Evolutionary conservation across 73 alveolate species (phyloP).

Genomic region (Tetrahymena thermophila): DNA sequence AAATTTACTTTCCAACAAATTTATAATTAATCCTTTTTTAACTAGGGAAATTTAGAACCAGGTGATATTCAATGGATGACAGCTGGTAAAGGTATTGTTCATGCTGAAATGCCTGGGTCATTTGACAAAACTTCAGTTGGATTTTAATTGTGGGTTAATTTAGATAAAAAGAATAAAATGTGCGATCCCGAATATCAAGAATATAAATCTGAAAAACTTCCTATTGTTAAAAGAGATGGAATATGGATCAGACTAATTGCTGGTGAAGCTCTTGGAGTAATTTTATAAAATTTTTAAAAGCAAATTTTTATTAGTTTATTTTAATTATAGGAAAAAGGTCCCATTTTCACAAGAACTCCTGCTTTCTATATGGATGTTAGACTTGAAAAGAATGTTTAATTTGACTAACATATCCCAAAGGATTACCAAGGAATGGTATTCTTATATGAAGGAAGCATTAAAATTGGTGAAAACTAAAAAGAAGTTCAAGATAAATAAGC

Average conservation of each 20-base stretch:
- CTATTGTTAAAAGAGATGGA: constrained; percentile 51
- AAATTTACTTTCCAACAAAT: background rate
- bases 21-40: background rate
- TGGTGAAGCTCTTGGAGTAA: constrained; percentile 82
- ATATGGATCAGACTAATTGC: constrained; percentile 64
- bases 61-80: constrained; percentile 96
- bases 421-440: constrained; percentile 62
- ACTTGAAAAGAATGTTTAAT: constrained; percentile 39
- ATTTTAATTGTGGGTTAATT: constrained; percentile 77
- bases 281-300: background rate
- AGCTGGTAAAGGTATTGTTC: constrained; percentile 92
- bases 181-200: constrained; percentile 78
- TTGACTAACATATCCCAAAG: constrained; percentile 51
- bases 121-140: constrained; percentile 59
- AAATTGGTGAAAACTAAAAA: constrained; percentile 6
- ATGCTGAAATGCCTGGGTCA: constrained; percentile 86
- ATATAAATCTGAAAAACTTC: constrained; percentile 26
- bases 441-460: constrained; percentile 50
- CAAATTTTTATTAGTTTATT: background rate
- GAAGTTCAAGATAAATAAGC: constrained; percentile 6
- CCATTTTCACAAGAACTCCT: constrained; percentile 82
- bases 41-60: constrained; percentile 49
- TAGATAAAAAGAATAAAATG: constrained; percentile 53
- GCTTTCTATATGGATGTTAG: constrained; percentile 61
- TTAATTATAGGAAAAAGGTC: constrained; percentile 46